Evolutionary conservation across 305 asterid species (phyloP).

Genomic region (Fraxinus paxiana): DNA sequence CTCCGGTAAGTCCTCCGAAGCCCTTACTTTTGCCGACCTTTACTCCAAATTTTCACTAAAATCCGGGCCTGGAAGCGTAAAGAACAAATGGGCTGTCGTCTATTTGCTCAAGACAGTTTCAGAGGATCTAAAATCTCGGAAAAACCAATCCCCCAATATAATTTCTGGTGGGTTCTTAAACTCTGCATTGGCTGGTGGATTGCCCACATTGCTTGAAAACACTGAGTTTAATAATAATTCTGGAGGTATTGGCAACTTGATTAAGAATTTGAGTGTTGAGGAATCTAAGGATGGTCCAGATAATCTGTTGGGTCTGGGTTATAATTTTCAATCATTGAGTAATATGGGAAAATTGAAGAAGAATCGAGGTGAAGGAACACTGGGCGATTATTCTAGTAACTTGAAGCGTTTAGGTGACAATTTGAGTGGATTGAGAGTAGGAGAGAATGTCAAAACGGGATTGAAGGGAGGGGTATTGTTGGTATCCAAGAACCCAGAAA

Average conservation of each 20-base stretch:
- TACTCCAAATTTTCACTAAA: constrained; percentile 60
- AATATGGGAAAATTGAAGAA: constrained; percentile 25
- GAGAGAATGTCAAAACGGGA: constrained; percentile 46
- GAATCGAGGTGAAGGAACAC: constrained; percentile 24
- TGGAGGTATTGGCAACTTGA: constrained; percentile 30
- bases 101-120: constrained; percentile 85
- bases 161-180: constrained; percentile 48
- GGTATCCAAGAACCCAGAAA: constrained; percentile 76
- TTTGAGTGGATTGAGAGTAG: constrained; percentile 37
- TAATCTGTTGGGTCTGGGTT: constrained; percentile 33
- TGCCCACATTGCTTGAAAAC: constrained; percentile 53
- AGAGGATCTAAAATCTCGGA: constrained; percentile 57
- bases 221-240: constrained; percentile 31
- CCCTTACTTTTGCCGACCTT: constrained; percentile 79
- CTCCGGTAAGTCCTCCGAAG: constrained; percentile 90
- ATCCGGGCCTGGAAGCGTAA: constrained; percentile 73
- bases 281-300: constrained; percentile 33
- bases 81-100: constrained; percentile 83
- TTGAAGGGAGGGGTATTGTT: constrained; percentile 73
- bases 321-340: constrained; percentile 20
- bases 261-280: constrained; percentile 33
- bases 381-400: constrained; percentile 21
- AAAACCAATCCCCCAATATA: constrained; percentile 33
- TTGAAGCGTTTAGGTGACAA: constrained; percentile 32
- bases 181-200: constrained; percentile 67